phyloP scores from a whole-genome alignment of 768 basidiomycete species.

The Rhizopogon vesiculosus region DNA sequence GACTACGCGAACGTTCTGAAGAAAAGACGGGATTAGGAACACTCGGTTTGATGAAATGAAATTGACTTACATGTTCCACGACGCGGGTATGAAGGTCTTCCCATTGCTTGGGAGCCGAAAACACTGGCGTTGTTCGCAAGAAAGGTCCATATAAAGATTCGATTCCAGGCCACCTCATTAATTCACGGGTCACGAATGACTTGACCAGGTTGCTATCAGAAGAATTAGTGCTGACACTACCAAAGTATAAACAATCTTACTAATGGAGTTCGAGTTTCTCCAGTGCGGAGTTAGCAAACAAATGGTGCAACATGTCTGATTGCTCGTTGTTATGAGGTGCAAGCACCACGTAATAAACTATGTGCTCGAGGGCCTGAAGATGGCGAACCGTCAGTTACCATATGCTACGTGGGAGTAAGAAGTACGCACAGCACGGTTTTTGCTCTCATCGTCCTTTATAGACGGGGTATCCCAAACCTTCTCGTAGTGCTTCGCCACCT shows the following conservation, averaged over 20 bases:
- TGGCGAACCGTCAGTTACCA: conserved; percentile 1
- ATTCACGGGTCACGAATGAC: conserved; percentile 87
- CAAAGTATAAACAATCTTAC: conserved; percentile 38
- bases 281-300: conserved; percentile 75
- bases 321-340: conserved; percentile 97
- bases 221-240: conserved; percentile 7
- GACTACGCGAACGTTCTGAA: conserved; percentile 92
- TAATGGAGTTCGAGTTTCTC: conserved; percentile 79
- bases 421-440: conserved; percentile 58
- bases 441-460: conserved; percentile 79
- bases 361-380: conserved; percentile 83
- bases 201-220: conserved; percentile 82
- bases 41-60: background rate
- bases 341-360: conserved; percentile 91
- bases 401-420: background rate
- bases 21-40: conserved; percentile 3
- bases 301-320: conserved; percentile 90
- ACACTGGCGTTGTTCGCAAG: conserved; percentile 76
- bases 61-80: conserved; percentile 82
- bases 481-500: conserved; percentile 92
- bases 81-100: conserved; percentile 94
- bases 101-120: conserved; percentile 77
- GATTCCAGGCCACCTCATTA: conserved; percentile 97
- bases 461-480: conserved; percentile 97
- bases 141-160: conserved; percentile 83